Conservation (phyloP, 2,329 filamentous ascomycete species). For the Epichloe glyceriae region DNA sequence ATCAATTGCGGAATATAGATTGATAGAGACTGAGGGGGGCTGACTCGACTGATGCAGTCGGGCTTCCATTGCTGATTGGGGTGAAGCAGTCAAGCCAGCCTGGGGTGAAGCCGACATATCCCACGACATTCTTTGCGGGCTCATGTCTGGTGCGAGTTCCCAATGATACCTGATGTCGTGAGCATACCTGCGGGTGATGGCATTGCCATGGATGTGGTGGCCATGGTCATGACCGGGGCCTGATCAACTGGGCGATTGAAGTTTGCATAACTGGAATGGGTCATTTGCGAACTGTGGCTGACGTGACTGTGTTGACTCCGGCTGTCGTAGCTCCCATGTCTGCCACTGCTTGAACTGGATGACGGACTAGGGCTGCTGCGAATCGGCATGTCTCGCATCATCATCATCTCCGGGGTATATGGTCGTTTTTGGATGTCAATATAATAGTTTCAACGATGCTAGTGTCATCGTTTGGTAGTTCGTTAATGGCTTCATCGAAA, state of each 20-base stretch:
- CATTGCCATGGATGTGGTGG: slow-evolving; percentile 4
- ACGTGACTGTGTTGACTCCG: slow-evolving; percentile 6
- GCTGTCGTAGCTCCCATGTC: slow-evolving; percentile 9
- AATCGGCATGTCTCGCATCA: slow-evolving; percentile 11
- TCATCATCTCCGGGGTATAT: neutral
- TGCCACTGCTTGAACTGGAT: slow-evolving; percentile 8
- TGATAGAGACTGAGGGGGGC: slow-evolving; percentile 11
- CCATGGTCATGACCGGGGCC: slow-evolving; percentile 3
- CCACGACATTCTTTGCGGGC: slow-evolving; percentile 11
- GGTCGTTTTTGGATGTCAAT: neutral
- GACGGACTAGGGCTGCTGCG: slow-evolving; percentile 12
- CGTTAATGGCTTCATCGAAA: slow-evolving; percentile 5
- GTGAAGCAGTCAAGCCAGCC: slow-evolving; percentile 14
- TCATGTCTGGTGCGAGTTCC: slow-evolving; percentile 10
- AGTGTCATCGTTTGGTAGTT: neutral
- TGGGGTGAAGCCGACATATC: slow-evolving; percentile 11
- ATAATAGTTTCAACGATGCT: neutral
- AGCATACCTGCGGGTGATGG: slow-evolving; percentile 1
- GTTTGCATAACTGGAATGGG: neutral
- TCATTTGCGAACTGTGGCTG: slow-evolving; percentile 2
- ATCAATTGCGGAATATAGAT: slow-evolving; percentile 18
- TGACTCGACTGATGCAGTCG: slow-evolving; percentile 11
- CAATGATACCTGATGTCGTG: slow-evolving; percentile 4
- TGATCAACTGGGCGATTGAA: slow-evolving; percentile 5
- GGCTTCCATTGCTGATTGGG: slow-evolving; percentile 13